Conservation (phyloP, 805 yeast genomes). For the Saturnispora quitensis region DNA sequence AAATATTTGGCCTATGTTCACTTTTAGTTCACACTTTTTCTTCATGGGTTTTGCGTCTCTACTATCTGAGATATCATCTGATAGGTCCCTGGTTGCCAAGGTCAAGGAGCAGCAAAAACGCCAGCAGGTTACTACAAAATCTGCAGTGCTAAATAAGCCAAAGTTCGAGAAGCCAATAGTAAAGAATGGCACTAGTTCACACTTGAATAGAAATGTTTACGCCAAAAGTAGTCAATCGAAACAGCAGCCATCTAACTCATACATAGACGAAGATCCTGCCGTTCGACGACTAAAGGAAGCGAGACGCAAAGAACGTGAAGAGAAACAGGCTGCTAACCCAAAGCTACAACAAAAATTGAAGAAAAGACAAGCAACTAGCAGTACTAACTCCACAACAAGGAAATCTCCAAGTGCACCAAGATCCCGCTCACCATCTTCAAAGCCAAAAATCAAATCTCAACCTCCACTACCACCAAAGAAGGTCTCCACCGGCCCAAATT, state of each 20-base stretch:
- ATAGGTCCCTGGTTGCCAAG: slow-evolving; percentile 10
- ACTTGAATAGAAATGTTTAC: background rate
- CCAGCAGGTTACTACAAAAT: background rate
- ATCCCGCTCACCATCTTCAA: background rate
- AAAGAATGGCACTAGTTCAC: background rate
- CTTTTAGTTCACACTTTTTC: background rate
- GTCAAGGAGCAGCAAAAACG: background rate
- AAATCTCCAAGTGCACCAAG: background rate
- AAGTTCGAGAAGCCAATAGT: background rate
- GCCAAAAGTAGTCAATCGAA: slow-evolving; percentile 8
- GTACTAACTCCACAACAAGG: background rate
- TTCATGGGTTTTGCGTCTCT: slow-evolving; percentile 17
- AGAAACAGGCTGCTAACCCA: slow-evolving; percentile 21
- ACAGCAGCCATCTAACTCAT: background rate
- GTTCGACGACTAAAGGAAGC: slow-evolving; percentile 61
- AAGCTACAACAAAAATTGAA: slow-evolving; percentile 6
- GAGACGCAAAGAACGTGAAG: slow-evolving; percentile 46
- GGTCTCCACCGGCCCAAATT: slow-evolving; percentile 30
- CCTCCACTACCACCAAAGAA: slow-evolving; percentile 4
- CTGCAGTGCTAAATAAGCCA: background rate
- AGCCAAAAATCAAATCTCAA: background rate
- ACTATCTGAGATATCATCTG: slow-evolving; percentile 24
- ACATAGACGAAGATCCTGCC: slow-evolving; percentile 51
- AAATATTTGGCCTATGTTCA: background rate
- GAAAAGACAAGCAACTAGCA: background rate